Percentiles rank a stretch among this genome's conserved stretches.
Conservation (phyloP, 441 rosid species). For the Populus trichocarpa region DNA sequence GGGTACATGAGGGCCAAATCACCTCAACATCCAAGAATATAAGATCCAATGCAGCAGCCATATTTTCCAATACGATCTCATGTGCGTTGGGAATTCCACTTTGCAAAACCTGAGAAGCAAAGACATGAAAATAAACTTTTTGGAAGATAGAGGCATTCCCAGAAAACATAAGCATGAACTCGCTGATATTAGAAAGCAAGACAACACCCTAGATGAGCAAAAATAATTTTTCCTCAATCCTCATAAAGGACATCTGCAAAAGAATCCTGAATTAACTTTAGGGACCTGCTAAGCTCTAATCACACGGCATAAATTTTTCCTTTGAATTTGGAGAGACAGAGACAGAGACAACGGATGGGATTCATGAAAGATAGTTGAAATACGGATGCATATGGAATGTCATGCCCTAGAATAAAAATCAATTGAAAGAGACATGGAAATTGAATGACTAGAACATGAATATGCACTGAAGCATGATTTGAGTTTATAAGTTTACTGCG, state of each 20-base stretch:
- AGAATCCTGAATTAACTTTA: neutral
- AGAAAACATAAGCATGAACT: constrained; percentile 12
- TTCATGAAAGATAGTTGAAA: neutral
- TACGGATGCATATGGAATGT: neutral
- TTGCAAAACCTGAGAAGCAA: constrained; percentile 61
- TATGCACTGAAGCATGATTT: constrained; percentile 24
- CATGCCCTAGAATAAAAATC: neutral
- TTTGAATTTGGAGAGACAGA: neutral
- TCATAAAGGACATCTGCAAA: constrained; percentile 3
- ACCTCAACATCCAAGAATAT: constrained; percentile 85
- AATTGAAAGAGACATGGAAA: neutral
- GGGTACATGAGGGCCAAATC: constrained; percentile 20
- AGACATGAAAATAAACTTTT: constrained; percentile 8
- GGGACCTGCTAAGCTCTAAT: neutral
- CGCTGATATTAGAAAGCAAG: neutral
- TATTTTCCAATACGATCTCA: constrained; percentile 69
- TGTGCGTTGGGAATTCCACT: constrained; percentile 63
- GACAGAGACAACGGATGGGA: neutral
- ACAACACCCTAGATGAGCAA: constrained; percentile 12
- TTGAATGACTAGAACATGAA: constrained; percentile 16
- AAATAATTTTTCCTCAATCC: neutral
- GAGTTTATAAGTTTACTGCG: constrained; percentile 62
- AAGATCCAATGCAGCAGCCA: constrained; percentile 77
- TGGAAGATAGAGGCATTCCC: constrained; percentile 13
- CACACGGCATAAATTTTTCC: neutral